Evolutionary conservation across 768 basidiomycete species (phyloP), one percentile per base, ranked within the genome.

Genomic region (Mycena haematopus): DNA sequence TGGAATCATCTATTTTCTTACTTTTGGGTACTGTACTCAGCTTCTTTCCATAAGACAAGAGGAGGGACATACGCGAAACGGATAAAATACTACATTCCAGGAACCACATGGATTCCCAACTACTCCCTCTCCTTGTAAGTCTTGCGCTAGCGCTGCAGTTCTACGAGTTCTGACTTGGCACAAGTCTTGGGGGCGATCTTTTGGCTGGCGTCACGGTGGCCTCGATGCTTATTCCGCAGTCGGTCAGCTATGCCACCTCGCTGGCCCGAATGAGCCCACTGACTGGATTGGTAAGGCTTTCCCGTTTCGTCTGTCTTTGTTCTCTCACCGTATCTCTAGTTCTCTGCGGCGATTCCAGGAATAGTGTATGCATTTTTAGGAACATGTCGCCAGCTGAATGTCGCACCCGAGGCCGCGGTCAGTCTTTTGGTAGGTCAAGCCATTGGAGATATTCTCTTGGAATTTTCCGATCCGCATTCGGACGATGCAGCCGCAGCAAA

Each of bases 341-440:
- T 91, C 68, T 88, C 92, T 6, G 90, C 94, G 15, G 86, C 93
- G 9, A 86, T 98, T 59, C 94, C 95, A 8, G 90, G 90, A 14
- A 84, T 96, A n/a, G 77, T 91, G 13, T 98, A 97, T 73, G 92
- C 92, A 7, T 79, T 96, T n/a, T 82, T 97, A 5, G 96, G 96
- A 19, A 92, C 91, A 25, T 95, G 87, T 13, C 80, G 86, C 29
- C 91, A 91, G 66, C 83, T 93, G 10, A 92, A 89, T 65, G 91
- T 93, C 40, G 93, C 90, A 3, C 91, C 96, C 2, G 95, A 98
- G 72, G 95, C 96, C 1, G 88, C 95, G 1, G 79, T 97, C 10
- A 92, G 89, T 65, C 78, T 98, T 36, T 81, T 98, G 5, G 84
- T 97, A 31, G 95, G 95, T 7, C 95, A 96, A 75, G 88, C 93